phyloP scores from a whole-genome alignment of 805 yeast species.

The Saccharomyces kudriavzevii region DNA sequence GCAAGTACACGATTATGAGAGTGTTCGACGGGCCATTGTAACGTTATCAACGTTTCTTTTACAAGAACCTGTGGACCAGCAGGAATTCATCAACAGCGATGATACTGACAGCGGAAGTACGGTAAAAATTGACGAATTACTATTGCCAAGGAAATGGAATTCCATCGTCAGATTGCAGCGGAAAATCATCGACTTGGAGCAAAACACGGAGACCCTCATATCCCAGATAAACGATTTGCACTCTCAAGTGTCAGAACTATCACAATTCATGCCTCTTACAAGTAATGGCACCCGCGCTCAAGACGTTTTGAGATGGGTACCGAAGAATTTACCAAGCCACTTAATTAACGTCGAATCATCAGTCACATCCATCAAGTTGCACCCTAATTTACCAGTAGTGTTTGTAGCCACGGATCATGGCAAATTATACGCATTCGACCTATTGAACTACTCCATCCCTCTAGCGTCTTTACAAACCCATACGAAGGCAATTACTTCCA shows the following conservation, averaged over 20 bases:
- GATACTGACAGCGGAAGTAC: background rate
- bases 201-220: constrained; percentile 42
- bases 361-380: constrained; percentile 58
- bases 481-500: constrained; percentile 49
- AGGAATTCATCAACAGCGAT: background rate
- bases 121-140: background rate
- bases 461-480: constrained; percentile 65
- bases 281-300: background rate
- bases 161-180: constrained; percentile 76
- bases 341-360: constrained; percentile 52
- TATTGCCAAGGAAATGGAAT: constrained; percentile 62
- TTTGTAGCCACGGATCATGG: constrained; percentile 70
- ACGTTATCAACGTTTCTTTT: background rate
- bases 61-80: constrained; percentile 3
- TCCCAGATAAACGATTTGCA: constrained; percentile 33
- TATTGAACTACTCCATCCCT: constrained; percentile 50
- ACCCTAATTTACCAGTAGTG: constrained; percentile 62
- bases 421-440: constrained; percentile 62
- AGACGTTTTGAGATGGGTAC: constrained; percentile 48
- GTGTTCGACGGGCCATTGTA: background rate
- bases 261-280: background rate
- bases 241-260: constrained; percentile 19
- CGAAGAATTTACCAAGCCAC: constrained; percentile 38
- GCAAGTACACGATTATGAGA: background rate
- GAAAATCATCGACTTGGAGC: constrained; percentile 61